A percentile compares a stretch with the other conserved stretches of the same genome.
phyloP scores from a whole-genome alignment of 2,329 filamentous ascomycete genomes.

The Hortaea werneckii region DNA sequence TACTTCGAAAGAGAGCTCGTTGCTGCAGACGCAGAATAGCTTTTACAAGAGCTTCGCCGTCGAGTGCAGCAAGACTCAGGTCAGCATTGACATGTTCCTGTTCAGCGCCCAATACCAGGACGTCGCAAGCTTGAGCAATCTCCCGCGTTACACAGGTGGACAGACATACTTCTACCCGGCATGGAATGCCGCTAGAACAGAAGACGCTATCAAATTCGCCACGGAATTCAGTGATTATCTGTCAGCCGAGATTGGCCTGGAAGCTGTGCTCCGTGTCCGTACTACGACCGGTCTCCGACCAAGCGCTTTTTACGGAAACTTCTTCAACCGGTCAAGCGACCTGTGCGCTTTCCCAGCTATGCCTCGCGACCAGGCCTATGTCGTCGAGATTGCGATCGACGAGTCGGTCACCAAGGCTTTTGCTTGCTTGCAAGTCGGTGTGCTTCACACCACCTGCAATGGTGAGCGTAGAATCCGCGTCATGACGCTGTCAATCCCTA shows the following conservation, averaged over 20 bases:
- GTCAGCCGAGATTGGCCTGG: slow-evolving; percentile 90
- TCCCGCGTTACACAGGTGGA: slow-evolving; percentile 90
- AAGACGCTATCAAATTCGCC: slow-evolving; percentile 96
- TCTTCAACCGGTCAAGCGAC: slow-evolving; percentile 97
- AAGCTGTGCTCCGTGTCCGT: slow-evolving; percentile 89
- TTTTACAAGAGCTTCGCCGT: slow-evolving; percentile 99
- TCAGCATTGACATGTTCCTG: slow-evolving; percentile 96
- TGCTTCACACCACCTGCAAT: slow-evolving; percentile 95
- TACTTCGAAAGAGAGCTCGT: slow-evolving; percentile 77
- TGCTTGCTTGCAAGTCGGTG: slow-evolving; percentile 85
- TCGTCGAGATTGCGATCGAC: slow-evolving; percentile 96
- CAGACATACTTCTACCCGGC: slow-evolving; percentile 98
- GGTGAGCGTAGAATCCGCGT: slow-evolving; percentile 92
- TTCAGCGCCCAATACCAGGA: slow-evolving; percentile 96
- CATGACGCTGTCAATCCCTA: slow-evolving; percentile 84
- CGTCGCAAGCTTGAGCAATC: slow-evolving; percentile 88
- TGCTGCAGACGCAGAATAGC: slow-evolving; percentile 85
- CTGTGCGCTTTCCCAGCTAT: slow-evolving; percentile 97
- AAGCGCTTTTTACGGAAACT: slow-evolving; percentile 98
- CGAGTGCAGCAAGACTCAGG: slow-evolving; percentile 97
- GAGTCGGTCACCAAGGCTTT: slow-evolving; percentile 86
- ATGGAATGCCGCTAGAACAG: slow-evolving; percentile 87
- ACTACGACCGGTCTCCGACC: slow-evolving; percentile 91
- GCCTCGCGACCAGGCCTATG: slow-evolving; percentile 92
- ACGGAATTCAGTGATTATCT: slow-evolving; percentile 94